Base-by-base conservation (phyloP, 805 yeast species). In the Kuraishia borneana region DNA sequence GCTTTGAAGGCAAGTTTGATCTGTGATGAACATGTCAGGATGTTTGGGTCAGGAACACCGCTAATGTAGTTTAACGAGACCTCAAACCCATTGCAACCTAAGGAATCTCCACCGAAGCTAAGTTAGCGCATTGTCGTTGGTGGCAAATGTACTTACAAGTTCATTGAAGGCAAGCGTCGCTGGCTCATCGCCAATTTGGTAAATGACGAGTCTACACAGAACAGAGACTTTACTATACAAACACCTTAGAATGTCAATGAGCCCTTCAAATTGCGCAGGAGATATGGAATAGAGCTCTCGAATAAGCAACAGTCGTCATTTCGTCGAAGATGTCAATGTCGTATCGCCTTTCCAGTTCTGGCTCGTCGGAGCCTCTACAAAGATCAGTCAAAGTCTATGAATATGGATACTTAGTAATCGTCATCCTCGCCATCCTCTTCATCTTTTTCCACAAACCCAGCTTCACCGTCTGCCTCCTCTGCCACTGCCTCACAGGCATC, bases 401-500 rank as follows among this genome's bases (percentile, higher is more conserved):
- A 27, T 6, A 5, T 9, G 9, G 8, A 16, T 26, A 10, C 21
- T 18, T 20, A 30, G 17, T 25, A 35, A 6, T 36, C 44, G 6
- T 43, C 48, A 21, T 45, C 45, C 23, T 44, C 56, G 12, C 46
- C 50, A 13, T 40, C 54, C 30, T 50, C 36, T 10, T 39, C 43
- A 7, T 59, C 60, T 30, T 55, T 56, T 39, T 64, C 63, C 16
- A 63, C 70, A 31, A 39, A 39, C 20, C 33, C 22, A 13, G 26
- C 36, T n/a, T 37, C 42, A 5, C 30, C 35, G 6, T 41, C 46
- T 31, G 47, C 53, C 61, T 79, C 84, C 43, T 81, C 83, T 0
- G 89, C 92, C 34, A 83, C 80, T 22, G 83, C 85, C 48, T 82
- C 94, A 58, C 89, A 83, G 1, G 97, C 97, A 63, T 89, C 98